Percentiles rank a stretch among this genome's conserved stretches.
These are phyloP conservation scores for Fusarium redolens DNA, from an alignment of 2,329 filamentous ascomycete genomes.

Conservation along the genomic window DNA sequence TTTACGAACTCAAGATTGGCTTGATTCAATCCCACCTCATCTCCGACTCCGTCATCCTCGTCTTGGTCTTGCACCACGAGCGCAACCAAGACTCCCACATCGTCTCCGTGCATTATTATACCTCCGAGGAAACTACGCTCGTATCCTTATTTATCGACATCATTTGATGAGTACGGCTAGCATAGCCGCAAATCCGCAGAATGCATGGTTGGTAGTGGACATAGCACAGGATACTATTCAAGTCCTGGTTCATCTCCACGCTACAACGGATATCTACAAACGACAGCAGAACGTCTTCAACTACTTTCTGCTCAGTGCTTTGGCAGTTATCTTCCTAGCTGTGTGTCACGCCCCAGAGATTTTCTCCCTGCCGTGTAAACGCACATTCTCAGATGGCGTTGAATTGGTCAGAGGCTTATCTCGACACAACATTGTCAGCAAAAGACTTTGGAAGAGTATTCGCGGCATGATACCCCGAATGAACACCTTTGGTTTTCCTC, in stretches of 20 bases:
- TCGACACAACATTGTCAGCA: slow-evolving; percentile 47
- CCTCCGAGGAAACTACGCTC: slow-evolving; percentile 58
- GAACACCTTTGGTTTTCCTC: slow-evolving; percentile 41
- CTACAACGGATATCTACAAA: slow-evolving; percentile 45
- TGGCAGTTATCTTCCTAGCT: slow-evolving; percentile 49
- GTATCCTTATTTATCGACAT: slow-evolving; percentile 58
- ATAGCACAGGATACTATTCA: slow-evolving; percentile 47
- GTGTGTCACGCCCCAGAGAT: slow-evolving; percentile 57
- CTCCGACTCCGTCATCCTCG: slow-evolving; percentile 53
- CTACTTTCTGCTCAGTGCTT: slow-evolving; percentile 46
- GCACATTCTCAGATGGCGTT: slow-evolving; percentile 48
- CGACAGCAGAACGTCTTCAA: slow-evolving; percentile 47
- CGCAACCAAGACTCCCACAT: slow-evolving; percentile 52
- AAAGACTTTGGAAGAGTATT: slow-evolving; percentile 52
- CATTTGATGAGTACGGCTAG: slow-evolving; percentile 53
- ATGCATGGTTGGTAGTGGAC: slow-evolving; percentile 53
- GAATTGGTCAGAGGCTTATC: slow-evolving; percentile 50
- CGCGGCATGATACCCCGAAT: slow-evolving; percentile 49
- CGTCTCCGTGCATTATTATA: slow-evolving; percentile 57
- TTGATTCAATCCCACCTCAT: slow-evolving; percentile 57
- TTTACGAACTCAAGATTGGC: slow-evolving; percentile 57
- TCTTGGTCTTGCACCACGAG: slow-evolving; percentile 47
- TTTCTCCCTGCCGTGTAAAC: slow-evolving; percentile 53
- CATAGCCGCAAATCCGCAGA: slow-evolving; percentile 50
- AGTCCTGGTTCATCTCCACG: slow-evolving; percentile 44